Base-by-base conservation (phyloP, 352 stramenopile species). In the Saprolegnia diclina region DNA sequence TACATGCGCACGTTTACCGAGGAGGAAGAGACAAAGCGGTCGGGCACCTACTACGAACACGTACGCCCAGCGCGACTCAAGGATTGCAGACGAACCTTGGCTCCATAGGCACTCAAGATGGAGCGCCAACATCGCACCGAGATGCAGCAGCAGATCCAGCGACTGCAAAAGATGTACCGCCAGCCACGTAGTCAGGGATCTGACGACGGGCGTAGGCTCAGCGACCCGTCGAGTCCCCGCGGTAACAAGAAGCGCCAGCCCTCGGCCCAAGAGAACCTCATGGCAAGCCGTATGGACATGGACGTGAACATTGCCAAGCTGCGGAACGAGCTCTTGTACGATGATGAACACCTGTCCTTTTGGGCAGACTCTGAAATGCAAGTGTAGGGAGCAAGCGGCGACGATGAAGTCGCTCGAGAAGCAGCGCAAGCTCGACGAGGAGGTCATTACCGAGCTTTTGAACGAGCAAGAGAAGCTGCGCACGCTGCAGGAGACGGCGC, bases 1-100 rank as follows among this genome's bases (percentile, higher is more conserved):
- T 90, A 94, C 53, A 72, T 87, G 53, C 86, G 86, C 73, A 94
- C 84, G 57, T 94, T 94, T 71, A 92, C 84, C 67, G 86, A 94
- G 64, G 86, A 94, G 59, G 83, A 94, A 62, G 86, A 94, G 50
- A 85, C 85, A 53, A 94, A 94, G 77, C 86, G 86, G 35, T 85
- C 84, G 7, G 85, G 86, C 45, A 94, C 86, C 13, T 84, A 89
- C 52, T 94, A 90, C 74, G 86, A 94, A 71, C 86, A 94, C 70
- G 80, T 87, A 79, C 37, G 53, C 14, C 4, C 48, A 18, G 4
- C 9, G 10, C 48, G 4, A 21, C 18, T 48, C 40, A 14, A 19
- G 11, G 1, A 21, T 54, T 21, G 56, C 21, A 29, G 2, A 13
- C 19, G 32, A 18, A 64, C 4, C 19, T 54, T 42, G 11, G 35